A percentile compares a stretch with the other conserved stretches of the same genome.
These are phyloP conservation scores for Aspergillus niger DNA, from an alignment of 2,329 filamentous ascomycete genomes.

Conservation along the genomic window DNA sequence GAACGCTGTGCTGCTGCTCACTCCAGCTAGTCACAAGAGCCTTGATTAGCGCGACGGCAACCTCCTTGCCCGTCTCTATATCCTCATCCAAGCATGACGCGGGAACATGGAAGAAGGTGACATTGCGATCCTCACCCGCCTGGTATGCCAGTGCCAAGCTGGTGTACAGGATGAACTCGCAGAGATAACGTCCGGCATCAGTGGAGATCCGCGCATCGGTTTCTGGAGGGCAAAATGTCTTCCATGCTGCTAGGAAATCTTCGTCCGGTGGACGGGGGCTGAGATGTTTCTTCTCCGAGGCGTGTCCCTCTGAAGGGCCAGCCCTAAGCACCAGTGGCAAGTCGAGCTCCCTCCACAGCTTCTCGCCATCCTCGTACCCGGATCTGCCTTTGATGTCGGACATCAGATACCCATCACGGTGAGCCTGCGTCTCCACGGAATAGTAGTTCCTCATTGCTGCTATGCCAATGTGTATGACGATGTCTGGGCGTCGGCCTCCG, in stretches of 20 bases:
- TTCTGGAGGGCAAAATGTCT: slow-evolving; percentile 30
- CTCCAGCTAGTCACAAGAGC: slow-evolving; percentile 46
- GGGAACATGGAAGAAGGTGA: slow-evolving; percentile 74
- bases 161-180: slow-evolving; percentile 77
- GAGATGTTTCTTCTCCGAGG: slow-evolving; percentile 12
- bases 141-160: slow-evolving; percentile 55
- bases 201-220: slow-evolving; percentile 60
- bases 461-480: slow-evolving; percentile 79
- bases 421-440: slow-evolving; percentile 68
- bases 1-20: slow-evolving; percentile 14
- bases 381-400: slow-evolving; percentile 65
- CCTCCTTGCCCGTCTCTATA: slow-evolving; percentile 41
- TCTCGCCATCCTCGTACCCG: slow-evolving; percentile 49
- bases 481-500: slow-evolving; percentile 56
- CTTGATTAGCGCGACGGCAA: slow-evolving; percentile 48
- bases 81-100: slow-evolving; percentile 55
- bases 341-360: slow-evolving; percentile 55
- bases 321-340: slow-evolving; percentile 57
- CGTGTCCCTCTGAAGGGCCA: slow-evolving; percentile 33
- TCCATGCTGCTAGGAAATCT: slow-evolving; percentile 39
- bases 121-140: slow-evolving; percentile 42
- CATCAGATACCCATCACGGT: slow-evolving; percentile 71
- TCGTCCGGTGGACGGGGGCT: slow-evolving; percentile 35
- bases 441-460: slow-evolving; percentile 67
- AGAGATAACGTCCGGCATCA: slow-evolving; percentile 72